Evolutionary conservation across 495 filamentous ascomycete genomes (phyloP).

Genomic region (Cenococcum geophilum): DNA sequence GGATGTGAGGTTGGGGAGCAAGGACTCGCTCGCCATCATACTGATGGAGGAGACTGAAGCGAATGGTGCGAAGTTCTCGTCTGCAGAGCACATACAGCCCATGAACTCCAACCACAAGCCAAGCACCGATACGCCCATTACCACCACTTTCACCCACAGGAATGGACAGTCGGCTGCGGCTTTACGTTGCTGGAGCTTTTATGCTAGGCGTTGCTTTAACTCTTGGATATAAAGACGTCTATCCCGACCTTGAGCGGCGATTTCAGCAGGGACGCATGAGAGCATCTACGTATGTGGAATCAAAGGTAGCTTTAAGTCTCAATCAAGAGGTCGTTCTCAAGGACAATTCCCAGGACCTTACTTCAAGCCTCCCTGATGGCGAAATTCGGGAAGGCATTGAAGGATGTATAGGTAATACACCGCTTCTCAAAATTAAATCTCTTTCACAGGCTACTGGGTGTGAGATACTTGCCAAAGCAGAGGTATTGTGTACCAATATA

Average conservation of each 20-base stretch:
- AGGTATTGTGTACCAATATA: conserved; percentile 44
- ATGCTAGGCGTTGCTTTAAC: conserved; percentile 65
- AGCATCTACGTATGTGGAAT: not conserved
- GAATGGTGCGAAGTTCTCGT: not conserved
- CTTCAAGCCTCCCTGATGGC: conserved; percentile 10
- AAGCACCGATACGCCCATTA: not conserved
- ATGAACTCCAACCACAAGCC: conserved; percentile 9
- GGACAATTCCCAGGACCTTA: not conserved
- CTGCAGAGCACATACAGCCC: too few species aligned
- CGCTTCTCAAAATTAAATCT: conserved; percentile 77
- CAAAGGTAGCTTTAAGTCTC: not conserved
- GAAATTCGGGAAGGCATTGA: conserved; percentile 67
- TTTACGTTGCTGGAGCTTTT: conserved; percentile 54
- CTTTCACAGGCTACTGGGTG: conserved; percentile 90
- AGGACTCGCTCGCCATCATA: too few species aligned
- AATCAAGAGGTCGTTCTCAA: not conserved
- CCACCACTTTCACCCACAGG: not conserved
- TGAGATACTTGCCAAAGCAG: conserved; percentile 88
- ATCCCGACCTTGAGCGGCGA: conserved; percentile 59
- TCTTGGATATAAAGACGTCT: conserved; percentile 66
- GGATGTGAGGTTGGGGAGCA: not conserved
- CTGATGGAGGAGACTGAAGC: not conserved
- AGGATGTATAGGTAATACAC: conserved; percentile 90
- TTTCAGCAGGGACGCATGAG: conserved; percentile 45
- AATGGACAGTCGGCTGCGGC: conserved; percentile 24